Evolutionary conservation across 2,329 filamentous ascomycete genomes (phyloP), one percentile per base, ranked within the genome.

Genomic region (Pseudonectria buxi): DNA sequence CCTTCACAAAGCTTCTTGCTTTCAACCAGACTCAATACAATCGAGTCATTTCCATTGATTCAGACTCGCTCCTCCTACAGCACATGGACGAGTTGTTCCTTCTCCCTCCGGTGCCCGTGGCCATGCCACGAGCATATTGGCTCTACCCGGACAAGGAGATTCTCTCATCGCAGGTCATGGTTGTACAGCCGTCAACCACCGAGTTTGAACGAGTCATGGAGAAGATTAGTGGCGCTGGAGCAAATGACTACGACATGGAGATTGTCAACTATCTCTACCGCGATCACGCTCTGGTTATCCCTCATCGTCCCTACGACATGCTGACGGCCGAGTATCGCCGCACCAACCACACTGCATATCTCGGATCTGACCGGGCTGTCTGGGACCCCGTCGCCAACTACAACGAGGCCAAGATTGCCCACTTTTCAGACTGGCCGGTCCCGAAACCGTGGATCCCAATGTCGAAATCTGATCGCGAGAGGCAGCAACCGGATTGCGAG

Each of bases 41-140:
- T 0, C 53, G 58, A 0, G 64, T 71, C 2, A 45, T 65, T 7
- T 75, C 78, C 30, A 55, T 69, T 1, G 67, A 86, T 54, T 81
- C 78, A 7, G 81, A 86, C 50, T 67, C 75, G 14, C 73, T 73
- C 2, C 60, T 86, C 3, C 67, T 83, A 4, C 65, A 78, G 40
- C 59, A 67, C 14, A 72, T 86, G 67, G 83, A 87, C 46, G 81
- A 86, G 36, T 67, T 86, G 0, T 87, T 87, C 59, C 69, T 81
- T 18, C 64, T 83, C 2, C 83, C 82, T 0, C 54, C 63, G 2
- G 68, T 72, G 1, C 64, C 72, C 1, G 69, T 82, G 4, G 81
- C 81, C 3, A 80, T 86, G 72, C 79, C 82, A 2, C 73, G 78
- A 24, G 83, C 82, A 7, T 86, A 86, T 55, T 86, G 82, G 82